Percentiles rank a stretch among this genome's conserved stretches.
Conservation (phyloP, 805 yeast genomes). For the Schizosaccharomyces osmophilus region DNA sequence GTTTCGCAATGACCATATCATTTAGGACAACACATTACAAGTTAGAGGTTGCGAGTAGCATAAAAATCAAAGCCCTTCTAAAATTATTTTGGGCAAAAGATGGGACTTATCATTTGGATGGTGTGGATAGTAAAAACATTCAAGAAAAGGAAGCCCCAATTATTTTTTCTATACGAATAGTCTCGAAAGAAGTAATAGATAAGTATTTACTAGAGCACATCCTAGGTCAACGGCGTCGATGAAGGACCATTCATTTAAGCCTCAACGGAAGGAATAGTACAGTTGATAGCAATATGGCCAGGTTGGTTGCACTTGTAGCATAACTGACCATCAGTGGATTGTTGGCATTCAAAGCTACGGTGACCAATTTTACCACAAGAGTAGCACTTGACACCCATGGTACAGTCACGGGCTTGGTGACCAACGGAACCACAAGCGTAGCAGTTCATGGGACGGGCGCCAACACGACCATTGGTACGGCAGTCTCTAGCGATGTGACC, state of each 20-base stretch:
- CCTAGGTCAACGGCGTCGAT: not conserved
- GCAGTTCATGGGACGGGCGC: conserved; percentile 31
- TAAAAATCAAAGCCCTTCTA: too few species aligned
- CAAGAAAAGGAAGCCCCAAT: too few species aligned
- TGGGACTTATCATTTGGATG: too few species aligned
- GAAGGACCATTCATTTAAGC: not conserved
- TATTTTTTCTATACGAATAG: too few species aligned
- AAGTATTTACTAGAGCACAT: not conserved
- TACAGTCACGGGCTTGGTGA: conserved; percentile 67
- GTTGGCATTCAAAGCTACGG: conserved; percentile 58
- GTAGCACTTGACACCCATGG: conserved; percentile 53
- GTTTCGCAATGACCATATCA: too few species aligned
- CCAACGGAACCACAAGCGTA: conserved; percentile 78
- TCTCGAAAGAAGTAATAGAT: too few species aligned
- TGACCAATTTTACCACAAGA: conserved; percentile 80
- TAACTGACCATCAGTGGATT: conserved; percentile 27
- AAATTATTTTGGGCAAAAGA: too few species aligned
- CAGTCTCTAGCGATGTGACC: conserved; percentile 84
- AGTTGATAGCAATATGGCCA: conserved; percentile 77
- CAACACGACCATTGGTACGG: conserved; percentile 36
- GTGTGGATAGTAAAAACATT: too few species aligned
- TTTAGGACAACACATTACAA: too few species aligned
- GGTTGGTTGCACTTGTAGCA: conserved; percentile 54
- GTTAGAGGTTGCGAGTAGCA: too few species aligned
- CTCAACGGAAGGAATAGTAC: conserved; percentile 20